Percentiles rank a stretch among this genome's conserved stretches.
phyloP scores from a whole-genome alignment of 768 basidiomycete species.

The Lentinula sp. region DNA sequence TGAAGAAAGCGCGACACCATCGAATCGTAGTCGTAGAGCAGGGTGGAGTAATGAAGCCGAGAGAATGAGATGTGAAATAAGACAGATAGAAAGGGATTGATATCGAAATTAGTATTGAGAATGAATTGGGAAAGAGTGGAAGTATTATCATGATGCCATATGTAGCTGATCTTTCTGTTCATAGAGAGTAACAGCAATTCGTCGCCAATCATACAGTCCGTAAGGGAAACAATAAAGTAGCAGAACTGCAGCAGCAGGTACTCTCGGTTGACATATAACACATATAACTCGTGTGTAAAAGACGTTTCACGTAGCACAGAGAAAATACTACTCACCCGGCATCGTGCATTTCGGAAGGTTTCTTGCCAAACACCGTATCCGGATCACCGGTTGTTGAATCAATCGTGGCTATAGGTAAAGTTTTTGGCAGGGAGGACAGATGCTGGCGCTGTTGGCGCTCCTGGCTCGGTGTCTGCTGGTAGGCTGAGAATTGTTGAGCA shows the following conservation, averaged over 20 bases:
- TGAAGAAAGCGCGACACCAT: background rate
- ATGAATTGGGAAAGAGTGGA: conserved; percentile 16
- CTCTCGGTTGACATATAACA: background rate
- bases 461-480: conserved; percentile 61
- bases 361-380: conserved; percentile 46
- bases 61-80: conserved; percentile 26
- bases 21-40: conserved; percentile 16
- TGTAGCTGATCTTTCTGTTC: background rate
- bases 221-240: background rate
- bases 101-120: conserved; percentile 26
- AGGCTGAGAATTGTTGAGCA: conserved; percentile 58
- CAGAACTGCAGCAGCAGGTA: background rate
- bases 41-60: conserved; percentile 13
- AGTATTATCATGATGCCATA: background rate
- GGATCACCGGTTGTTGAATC: conserved; percentile 22
- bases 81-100: conserved; percentile 18
- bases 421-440: conserved; percentile 19
- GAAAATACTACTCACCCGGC: conserved; percentile 61
- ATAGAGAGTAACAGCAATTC: conserved; percentile 16
- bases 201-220: background rate
- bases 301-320: background rate
- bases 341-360: conserved; percentile 74
- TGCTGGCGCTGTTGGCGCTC: conserved; percentile 43
- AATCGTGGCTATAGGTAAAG: conserved; percentile 17
- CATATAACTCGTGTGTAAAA: background rate